Evolutionary conservation across 441 rosid genomes (phyloP).

Genomic region (Adansonia madagascariensis): DNA sequence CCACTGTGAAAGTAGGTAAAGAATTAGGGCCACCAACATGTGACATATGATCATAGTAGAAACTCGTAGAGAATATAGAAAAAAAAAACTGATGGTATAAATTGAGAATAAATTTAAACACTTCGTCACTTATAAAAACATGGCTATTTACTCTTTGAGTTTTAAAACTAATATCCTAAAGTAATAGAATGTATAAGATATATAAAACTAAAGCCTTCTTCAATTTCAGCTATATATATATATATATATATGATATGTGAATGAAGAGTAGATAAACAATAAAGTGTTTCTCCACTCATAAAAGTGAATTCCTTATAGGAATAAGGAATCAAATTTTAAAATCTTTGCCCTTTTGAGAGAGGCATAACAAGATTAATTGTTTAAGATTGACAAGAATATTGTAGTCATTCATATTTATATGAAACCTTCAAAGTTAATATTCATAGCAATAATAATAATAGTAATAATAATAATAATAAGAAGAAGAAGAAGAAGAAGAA

Average conservation of each 20-base stretch:
- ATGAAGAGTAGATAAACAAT: constrained; percentile 20
- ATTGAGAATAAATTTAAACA: too few species aligned
- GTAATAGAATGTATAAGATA: background rate
- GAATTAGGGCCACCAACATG: background rate
- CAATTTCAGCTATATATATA: background rate
- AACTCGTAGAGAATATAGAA: background rate
- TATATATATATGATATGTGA: background rate
- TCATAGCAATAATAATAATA: background rate
- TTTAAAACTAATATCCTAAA: background rate
- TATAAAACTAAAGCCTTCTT: background rate
- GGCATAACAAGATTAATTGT: constrained; percentile 7
- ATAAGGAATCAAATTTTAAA: constrained; percentile 16
- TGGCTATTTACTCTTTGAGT: background rate
- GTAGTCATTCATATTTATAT: background rate
- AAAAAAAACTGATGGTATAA: background rate
- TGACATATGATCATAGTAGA: background rate
- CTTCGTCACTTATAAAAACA: too few species aligned
- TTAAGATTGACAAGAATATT: constrained; percentile 6
- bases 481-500: background rate
- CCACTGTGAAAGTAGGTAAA: background rate
- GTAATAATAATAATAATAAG: background rate
- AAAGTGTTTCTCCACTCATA: constrained; percentile 25
- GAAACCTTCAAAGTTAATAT: background rate
- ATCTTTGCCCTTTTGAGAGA: constrained; percentile 18
- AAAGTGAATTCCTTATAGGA: constrained; percentile 21